Base-by-base conservation (phyloP, 129 eudicot species). In the Artemisia annua region DNA sequence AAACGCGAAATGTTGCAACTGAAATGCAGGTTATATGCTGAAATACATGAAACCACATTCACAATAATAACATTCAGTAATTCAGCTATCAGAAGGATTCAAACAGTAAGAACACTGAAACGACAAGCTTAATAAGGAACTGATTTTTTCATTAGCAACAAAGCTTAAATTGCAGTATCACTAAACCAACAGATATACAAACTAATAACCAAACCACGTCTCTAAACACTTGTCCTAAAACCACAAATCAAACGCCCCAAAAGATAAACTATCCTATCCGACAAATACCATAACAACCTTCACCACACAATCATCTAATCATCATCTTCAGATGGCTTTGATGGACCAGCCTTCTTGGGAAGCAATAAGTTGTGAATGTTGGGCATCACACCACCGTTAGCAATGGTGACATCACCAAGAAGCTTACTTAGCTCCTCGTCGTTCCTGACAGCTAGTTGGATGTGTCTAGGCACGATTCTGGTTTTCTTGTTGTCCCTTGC, bases 401-500 rank as follows among this genome's bases (percentile, higher is more conserved):
- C 83, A 26, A 80, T 80, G 11, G 83, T 80, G 44, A 80, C 83
- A 46, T 74, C 79, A 43, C 83, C 83, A 10, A 80, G 83, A 46
- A 80, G 63, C 39, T 80, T 74, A 49, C 83, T 80, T 71, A 80
- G 53, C 44, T 79, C 83, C 24, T 79, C 83, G 26, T 79, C 83
- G 35, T 79, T 79, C 74, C 83, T 79, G 22, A 80, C 80, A 1
- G 83, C 83, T 22, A 80, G 39, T 54, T 80, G 83, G 3, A 80
- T 80, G 22, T 80, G 83, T 5, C 83, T 67, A 1, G 83, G 83
- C 3, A 80, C 83, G 4, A 80, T 74, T 51, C 83, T 50, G 12
- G 83, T 73, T n/a, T 80, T 80, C 76, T 80, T 80, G 24, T 80
- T 80, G 48, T 80, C 83, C 60, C 83, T 80, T 17, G 83, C 83